These are phyloP conservation scores for Wickerhamiella qilinensis DNA, from an alignment of 805 yeast genomes.

Conservation along the genomic window DNA sequence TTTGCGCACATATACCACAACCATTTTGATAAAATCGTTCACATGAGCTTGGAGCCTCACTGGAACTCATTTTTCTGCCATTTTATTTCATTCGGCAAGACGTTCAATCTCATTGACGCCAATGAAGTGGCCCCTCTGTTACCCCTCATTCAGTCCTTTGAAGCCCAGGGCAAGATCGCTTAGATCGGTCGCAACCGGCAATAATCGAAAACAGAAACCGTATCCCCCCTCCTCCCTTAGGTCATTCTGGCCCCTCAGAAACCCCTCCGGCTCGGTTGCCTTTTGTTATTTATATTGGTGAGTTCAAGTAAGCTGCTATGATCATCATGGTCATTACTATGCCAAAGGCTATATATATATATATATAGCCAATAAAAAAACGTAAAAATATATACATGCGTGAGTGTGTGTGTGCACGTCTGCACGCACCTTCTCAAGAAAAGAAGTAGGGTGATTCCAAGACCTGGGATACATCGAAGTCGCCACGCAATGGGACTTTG, in stretches of 20 bases:
- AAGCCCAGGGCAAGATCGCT: slow-evolving; percentile 69
- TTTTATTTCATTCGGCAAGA: slow-evolving; percentile 71
- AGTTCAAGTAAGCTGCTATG: too few species aligned
- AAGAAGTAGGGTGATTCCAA: slow-evolving; percentile 71
- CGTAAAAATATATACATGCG: neutral
- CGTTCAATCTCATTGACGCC: slow-evolving; percentile 65
- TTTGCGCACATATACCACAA: slow-evolving; percentile 91
- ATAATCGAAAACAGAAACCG: too few species aligned
- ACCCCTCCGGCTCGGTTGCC: too few species aligned
- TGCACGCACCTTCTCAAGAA: slow-evolving; percentile 15
- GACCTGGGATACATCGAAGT: slow-evolving; percentile 61
- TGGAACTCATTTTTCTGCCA: slow-evolving; percentile 97
- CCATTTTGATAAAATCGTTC: slow-evolving; percentile 88
- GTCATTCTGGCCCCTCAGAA: too few species aligned
- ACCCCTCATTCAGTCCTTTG: slow-evolving; percentile 63
- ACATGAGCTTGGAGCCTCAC: slow-evolving; percentile 84
- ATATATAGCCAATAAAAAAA: neutral
- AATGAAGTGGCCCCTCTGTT: slow-evolving; percentile 65
- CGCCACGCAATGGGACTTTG: slow-evolving; percentile 61
- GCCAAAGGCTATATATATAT: neutral
- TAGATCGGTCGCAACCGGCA: slow-evolving; percentile 9
- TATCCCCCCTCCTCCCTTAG: too few species aligned
- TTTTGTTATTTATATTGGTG: neutral
- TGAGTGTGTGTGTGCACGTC: neutral
- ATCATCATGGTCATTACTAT: too few species aligned